Evolutionary conservation across 2,329 filamentous ascomycete species (phyloP), one percentile per base, ranked within the genome.

Genomic region (Diaporthe sp.): DNA sequence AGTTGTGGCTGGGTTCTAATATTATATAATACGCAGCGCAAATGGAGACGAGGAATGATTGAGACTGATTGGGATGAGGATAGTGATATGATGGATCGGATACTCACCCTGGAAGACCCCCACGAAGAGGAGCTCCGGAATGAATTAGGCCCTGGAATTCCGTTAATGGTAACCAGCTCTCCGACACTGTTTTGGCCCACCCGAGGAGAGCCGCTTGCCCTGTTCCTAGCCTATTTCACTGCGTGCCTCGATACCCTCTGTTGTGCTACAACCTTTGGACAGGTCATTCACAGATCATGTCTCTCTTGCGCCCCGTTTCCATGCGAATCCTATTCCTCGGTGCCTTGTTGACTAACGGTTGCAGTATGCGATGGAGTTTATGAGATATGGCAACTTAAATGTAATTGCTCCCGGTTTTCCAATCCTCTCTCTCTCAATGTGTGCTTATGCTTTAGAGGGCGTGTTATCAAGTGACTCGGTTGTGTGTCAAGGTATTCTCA

Each of bases 341-440:
- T 62, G 31, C n/a, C 9, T 46, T 46, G 28, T 34, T 31, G 44
- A n/a, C 61, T 65, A n/a, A 49, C 19, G 12, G 19, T 6, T 46
- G 15, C 39, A 65, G 58, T 73, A 73, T 17, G 44, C n/a, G 6
- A 73, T 73, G 71, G 71, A 73, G 25, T 73, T 28, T 22, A 73
- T 73, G 71, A 73, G 67, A 17, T 10, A 67, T 34, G 71, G 71
- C 6, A 73, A 65, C 44, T 55, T 73, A 22, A 67, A 73, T 42
- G 61, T 65, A 65, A 65, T 49, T 2, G 42, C 15, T 49, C 15
- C 12, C 19, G 15, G 19, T 65, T 65, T 42, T 31, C 39, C 28
- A 7, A 9, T 17, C 12, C 34, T 22, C 13, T 8, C 5, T n/a
- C 5, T n/a, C 4, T 9, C 3, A 12, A 22, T 19, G 0, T 28